Evolutionary conservation across 345 rosid species (phyloP).

Genomic region (Arabidopsis suecica): DNA sequence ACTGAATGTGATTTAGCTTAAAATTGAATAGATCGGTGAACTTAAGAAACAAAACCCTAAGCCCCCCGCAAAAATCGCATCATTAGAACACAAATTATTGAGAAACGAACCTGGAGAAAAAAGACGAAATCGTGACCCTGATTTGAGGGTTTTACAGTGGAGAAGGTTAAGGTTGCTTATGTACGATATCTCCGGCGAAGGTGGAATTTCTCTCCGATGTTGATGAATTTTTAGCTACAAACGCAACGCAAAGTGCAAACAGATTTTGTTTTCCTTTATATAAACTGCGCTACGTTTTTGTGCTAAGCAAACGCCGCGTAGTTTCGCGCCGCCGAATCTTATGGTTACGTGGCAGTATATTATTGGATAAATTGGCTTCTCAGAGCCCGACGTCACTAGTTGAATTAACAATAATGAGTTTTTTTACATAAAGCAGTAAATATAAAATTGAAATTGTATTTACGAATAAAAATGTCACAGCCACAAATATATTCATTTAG

Average conservation of each 20-base stretch:
- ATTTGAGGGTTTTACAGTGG: constrained; percentile 19
- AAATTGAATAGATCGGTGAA: constrained; percentile 22
- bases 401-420: too few species aligned
- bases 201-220: constrained; percentile 25
- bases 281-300: constrained; percentile 42
- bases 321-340: constrained; percentile 41
- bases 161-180: constrained; percentile 11
- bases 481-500: too few species aligned
- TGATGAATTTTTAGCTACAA: constrained; percentile 4
- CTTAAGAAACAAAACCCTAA: constrained; percentile 31
- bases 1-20: neutral
- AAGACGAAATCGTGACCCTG: constrained; percentile 14
- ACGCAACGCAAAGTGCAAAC: constrained; percentile 7
- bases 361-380: neutral
- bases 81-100: neutral
- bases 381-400: too few species aligned
- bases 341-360: neutral
- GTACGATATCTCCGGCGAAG: constrained; percentile 34
- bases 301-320: constrained; percentile 42
- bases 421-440: too few species aligned
- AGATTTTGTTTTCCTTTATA: constrained; percentile 3
- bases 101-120: constrained; percentile 23
- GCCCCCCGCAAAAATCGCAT: neutral
- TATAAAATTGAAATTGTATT: too few species aligned
- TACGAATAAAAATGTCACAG: too few species aligned